phyloP scores from a whole-genome alignment of 208 protist species.

The Acanthamoeba healyi region DNA sequence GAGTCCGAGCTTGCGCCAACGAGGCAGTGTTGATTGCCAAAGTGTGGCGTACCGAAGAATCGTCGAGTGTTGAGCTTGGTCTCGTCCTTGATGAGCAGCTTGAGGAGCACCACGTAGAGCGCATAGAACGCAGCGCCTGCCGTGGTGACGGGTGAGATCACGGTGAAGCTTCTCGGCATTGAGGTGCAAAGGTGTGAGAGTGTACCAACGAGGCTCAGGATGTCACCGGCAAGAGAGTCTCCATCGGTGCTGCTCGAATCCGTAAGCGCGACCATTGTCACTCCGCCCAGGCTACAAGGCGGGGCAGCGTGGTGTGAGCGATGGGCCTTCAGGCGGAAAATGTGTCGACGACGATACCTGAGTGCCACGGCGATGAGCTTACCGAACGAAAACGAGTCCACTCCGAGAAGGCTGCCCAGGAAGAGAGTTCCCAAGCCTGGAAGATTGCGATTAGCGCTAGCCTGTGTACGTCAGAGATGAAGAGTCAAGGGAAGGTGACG shows the following conservation, averaged over 20 bases:
- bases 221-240: conserved; percentile 62
- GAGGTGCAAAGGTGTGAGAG: not conserved
- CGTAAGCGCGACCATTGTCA: conserved; percentile 41
- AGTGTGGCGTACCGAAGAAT: conserved; percentile 62
- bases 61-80: conserved; percentile 48
- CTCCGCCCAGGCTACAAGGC: conserved; percentile 65
- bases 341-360: conserved; percentile 1
- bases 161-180: not conserved
- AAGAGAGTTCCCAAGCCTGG: conserved; percentile 71
- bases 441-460: not conserved
- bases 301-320: too few species aligned
- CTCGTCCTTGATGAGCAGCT: conserved; percentile 71
- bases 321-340: too few species aligned
- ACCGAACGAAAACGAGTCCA: conserved; percentile 62
- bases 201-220: conserved; percentile 71
- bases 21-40: too few species aligned
- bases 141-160: not conserved
- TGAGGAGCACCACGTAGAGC: conserved; percentile 72
- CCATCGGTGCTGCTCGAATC: conserved; percentile 25
- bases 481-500: not conserved
- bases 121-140: conserved; percentile 64
- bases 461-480: too few species aligned
- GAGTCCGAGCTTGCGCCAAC: too few species aligned
- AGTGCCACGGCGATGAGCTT: conserved; percentile 74
- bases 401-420: conserved; percentile 56